A percentile compares a stretch with the other conserved stretches of the same genome.
phyloP scores from a whole-genome alignment of 345 rosid genomes.

The Aurinia saxatilis region DNA sequence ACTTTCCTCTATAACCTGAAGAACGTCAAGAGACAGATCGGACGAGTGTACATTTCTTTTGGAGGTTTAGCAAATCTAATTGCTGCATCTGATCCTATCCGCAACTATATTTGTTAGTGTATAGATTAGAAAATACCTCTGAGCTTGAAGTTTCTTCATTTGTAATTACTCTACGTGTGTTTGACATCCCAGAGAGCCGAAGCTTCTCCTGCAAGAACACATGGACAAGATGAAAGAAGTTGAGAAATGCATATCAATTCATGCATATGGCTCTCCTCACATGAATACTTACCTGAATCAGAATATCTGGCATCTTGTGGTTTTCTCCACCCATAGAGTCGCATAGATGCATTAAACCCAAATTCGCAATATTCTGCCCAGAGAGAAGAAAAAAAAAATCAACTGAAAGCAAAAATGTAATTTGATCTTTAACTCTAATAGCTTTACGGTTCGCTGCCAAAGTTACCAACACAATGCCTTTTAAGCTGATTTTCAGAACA shows the following conservation, averaged over 20 bases:
- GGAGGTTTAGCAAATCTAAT: background rate
- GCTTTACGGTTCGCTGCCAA: background rate
- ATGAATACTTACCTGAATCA: conserved; percentile 34
- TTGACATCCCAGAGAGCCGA: conserved; percentile 43
- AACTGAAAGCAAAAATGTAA: conserved; percentile 5
- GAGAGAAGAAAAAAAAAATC: background rate
- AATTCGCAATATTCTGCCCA: conserved; percentile 38
- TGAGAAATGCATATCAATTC: background rate
- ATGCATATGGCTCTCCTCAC: background rate
- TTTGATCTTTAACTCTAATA: background rate
- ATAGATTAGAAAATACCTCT: conserved; percentile 33
- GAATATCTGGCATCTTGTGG: conserved; percentile 28
- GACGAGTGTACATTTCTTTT: background rate
- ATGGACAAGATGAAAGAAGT: background rate
- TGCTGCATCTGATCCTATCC: background rate
- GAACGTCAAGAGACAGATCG: background rate
- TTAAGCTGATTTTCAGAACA: conserved; percentile 1
- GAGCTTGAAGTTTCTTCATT: conserved; percentile 34
- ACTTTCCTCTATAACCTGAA: conserved; percentile 24
- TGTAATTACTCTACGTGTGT: conserved; percentile 39
- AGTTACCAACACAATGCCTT: background rate
- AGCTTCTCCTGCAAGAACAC: conserved; percentile 58
- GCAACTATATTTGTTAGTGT: background rate
- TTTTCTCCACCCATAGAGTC: conserved; percentile 35
- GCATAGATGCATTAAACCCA: conserved; percentile 40